Base-by-base conservation (phyloP, 805 yeast species). In the Martiniozyma abietophila region DNA sequence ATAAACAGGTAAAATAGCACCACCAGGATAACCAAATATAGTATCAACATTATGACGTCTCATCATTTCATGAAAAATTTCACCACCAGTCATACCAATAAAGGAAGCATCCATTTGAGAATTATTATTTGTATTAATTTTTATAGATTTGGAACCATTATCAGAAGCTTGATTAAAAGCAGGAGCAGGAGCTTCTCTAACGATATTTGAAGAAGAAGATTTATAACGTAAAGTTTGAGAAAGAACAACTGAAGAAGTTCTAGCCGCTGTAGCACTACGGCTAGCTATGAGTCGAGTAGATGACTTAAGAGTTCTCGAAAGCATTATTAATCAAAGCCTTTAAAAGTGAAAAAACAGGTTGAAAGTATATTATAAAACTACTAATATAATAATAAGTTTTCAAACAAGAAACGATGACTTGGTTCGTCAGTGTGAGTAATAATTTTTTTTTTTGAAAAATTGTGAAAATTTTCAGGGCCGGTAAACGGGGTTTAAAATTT, bases 21-120 rank as follows among this genome's bases (percentile, higher is more conserved):
- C 98, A 53, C 98, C 98, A 36, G 98, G 94, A 65, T 92, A 92
- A 27, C 98, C 98, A 58, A 89, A 92, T 31, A 92, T 75, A 40
- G 96, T 85, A 59, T 92, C 96, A 38, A 92, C 98, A 35, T 83
- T 74, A 58, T 92, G 96, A 58, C 96, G 76, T 43, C 76, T 68
- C 97, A 92, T 92, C 97, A 92, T 92, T 61, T 89, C 97, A 59
- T 89, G 96, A 67, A 92, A 92, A 43, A 92, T 88, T 63, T 92
- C 92, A 48, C 98, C 98, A 44, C 98, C 98, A n/a, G 95, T 80
- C 49, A 86, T 71, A 12, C 98, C 98, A 36, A 92, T 86, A 51
- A 89, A 77, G 5, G 95, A 81, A 50, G 80, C 88, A 51, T 82
- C 94, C 79, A 45, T 45, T 22, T 41, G 27, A 18, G 34, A 41